A percentile compares a stretch with the other conserved stretches of the same genome.
phyloP scores from a whole-genome alignment of 352 stramenopile genomes.

The Phytophthora pinifolia region DNA sequence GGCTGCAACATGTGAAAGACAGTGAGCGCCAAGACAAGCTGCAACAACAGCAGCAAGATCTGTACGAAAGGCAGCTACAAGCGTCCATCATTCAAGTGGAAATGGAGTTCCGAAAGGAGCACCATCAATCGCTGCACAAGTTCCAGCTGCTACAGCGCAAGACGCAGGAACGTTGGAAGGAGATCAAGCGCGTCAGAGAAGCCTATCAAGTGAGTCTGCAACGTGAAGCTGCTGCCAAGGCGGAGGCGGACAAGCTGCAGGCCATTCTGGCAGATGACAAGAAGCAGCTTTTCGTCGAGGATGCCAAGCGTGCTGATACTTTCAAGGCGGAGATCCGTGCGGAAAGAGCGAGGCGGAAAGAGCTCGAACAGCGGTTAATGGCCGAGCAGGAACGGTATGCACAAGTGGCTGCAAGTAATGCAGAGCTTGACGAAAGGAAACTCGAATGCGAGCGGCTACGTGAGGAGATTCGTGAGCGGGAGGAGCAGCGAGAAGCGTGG shows the following conservation, averaged over 20 bases:
- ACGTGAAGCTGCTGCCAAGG: constrained; percentile 42
- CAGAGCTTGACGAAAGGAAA: constrained; percentile 27
- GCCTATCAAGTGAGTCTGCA: constrained; percentile 51
- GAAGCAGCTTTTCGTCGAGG: constrained; percentile 44
- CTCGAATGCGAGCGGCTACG: constrained; percentile 19
- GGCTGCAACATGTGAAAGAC: constrained; percentile 47
- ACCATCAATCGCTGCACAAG: constrained; percentile 45
- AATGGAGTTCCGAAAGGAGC: constrained; percentile 72
- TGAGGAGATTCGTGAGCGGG: constrained; percentile 27
- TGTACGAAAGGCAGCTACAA: constrained; percentile 59
- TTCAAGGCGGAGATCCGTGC: constrained; percentile 46
- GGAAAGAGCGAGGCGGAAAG: constrained; percentile 19
- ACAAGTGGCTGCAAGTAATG: constrained; percentile 21
- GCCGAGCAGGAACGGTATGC: constrained; percentile 24
- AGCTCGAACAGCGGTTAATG: constrained; percentile 36
- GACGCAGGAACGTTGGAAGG: constrained; percentile 39
- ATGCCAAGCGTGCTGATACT: constrained; percentile 40
- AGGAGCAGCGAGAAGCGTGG: constrained; percentile 26
- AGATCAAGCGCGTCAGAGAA: constrained; percentile 41
- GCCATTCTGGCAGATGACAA: constrained; percentile 57
- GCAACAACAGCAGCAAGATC: constrained; percentile 55
- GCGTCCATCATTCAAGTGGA: constrained; percentile 60
- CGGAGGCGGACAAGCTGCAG: constrained; percentile 43
- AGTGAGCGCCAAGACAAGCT: constrained; percentile 54
- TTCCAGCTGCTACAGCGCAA: constrained; percentile 49